Base-by-base conservation (phyloP, 768 basidiomycete species). In the Trametes cinnabarina region DNA sequence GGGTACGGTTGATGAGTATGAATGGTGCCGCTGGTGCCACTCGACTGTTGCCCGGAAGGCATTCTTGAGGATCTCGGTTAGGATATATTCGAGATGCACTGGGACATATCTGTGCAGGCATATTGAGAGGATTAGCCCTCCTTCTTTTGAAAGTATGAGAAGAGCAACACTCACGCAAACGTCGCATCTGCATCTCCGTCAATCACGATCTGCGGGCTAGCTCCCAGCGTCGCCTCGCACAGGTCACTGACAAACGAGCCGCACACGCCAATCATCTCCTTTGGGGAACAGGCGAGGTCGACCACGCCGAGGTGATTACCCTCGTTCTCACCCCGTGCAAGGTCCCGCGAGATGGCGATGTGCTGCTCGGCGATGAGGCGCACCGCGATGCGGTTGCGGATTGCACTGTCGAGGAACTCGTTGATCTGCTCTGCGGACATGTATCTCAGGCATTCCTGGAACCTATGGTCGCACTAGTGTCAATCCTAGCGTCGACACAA, bases 361-460 rank as follows among this genome's bases (percentile, higher is more conserved):
- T 95, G 93, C 66, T 95, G 93, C 70, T 95, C 93, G 37, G 92
- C 93, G 58, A 94, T 90, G 55, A 95, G 76, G 32, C 93, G 86
- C 26, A 94, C 84, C 37, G 90, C 91, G 55, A 94, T 92, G 54
- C 93, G 87, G 66, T 85, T 93, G 25, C 86, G 85, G 64, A 95
- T 94, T 39, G 90, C 86, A 41, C 85, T 84, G 68, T 95, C 89
- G 23, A 95, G 75, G 68, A 95, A 95, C 55, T 78, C 77, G 72
- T 82, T 86, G 63, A 92, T 87, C 65, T 90, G 84, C n/a, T 78
- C 79, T 6, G 90, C 82, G 8, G 90, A 84, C 79, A 95, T 87
- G 71, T 95, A 95, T 49, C 84, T 81, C 42, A 84, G 78, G 60
- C 87, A 90, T 74, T 95, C 94, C 65, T 92, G 90, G 68, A 95